Percentiles rank a stretch among this genome's conserved stretches.
These are phyloP conservation scores for Candida golubevii DNA, from an alignment of 805 yeast species.

Conservation along the genomic window DNA sequence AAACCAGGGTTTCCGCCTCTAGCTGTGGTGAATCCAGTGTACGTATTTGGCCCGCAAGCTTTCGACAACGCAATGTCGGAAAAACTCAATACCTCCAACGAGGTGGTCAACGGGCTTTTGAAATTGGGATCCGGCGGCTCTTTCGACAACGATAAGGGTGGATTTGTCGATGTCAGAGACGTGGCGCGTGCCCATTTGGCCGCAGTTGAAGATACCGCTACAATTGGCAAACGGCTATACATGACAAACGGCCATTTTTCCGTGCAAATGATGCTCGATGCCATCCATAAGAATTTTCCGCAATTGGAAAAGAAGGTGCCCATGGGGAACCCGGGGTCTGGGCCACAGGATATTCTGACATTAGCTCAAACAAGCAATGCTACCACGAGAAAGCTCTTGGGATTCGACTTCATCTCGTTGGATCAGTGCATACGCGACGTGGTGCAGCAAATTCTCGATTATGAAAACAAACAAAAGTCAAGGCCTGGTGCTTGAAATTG, in stretches of 20 bases:
- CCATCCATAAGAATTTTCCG: conserved; percentile 32
- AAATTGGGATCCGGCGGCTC: conserved; percentile 16
- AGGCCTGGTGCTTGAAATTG: too few relatives aligned
- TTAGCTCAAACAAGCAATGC: conserved; percentile 16
- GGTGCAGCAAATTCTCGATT: conserved; percentile 17
- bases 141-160: conserved; percentile 18
- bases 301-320: conserved; percentile 14
- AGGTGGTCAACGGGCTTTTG: conserved; percentile 25
- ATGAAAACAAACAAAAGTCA: conserved; percentile 3
- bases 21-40: conserved; percentile 50
- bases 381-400: conserved; percentile 14
- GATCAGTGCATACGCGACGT: conserved; percentile 17
- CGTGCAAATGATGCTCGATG: conserved; percentile 31
- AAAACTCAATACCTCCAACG: conserved; percentile 42
- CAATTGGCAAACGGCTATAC: conserved; percentile 17
- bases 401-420: conserved; percentile 14
- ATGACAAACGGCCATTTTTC: conserved; percentile 32
- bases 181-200: conserved; percentile 28
- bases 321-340: conserved; percentile 31
- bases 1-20: conserved; percentile 24
- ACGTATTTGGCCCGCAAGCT: conserved; percentile 58
- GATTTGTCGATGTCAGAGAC: conserved; percentile 17
- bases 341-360: conserved; percentile 23
- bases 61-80: conserved; percentile 29
- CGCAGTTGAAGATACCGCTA: conserved; percentile 25